Base-by-base conservation (phyloP, 2,329 filamentous ascomycete genomes). In the Aspergillus arachidicola region DNA sequence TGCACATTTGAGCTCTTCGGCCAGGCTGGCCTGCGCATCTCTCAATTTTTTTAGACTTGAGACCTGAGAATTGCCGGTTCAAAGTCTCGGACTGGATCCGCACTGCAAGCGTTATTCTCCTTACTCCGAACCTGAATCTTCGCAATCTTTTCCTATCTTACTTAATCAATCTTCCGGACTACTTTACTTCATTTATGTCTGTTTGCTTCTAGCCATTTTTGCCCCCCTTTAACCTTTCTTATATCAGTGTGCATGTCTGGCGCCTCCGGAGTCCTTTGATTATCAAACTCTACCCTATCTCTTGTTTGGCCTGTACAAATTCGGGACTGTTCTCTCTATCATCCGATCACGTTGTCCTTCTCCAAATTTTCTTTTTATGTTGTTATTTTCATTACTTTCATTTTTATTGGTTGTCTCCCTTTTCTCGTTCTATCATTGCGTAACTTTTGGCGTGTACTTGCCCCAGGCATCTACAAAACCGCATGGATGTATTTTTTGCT, bases 161-260 rank as follows among this genome's bases (percentile, higher is more conserved):
- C 14, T 51, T 59, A 32, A 30, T 51, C n/a, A 4, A 26, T 30
- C 32, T 48, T 23, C 46, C 58, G 38, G 38, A 26, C 38, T 46
- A 6, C 16, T 41, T 41, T 41, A 5, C 26, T 32, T 19, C 26
- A 14, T 62, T 50, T 45, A 54, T 57, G 19, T 46, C 45, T 21
- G 10, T 58, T 43, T 30, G 50, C 55, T 53, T 54, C 48, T 60
- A 38, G 30, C 43, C 36, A 30, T 48, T 36, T 23, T 23, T 4
- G n/a, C 32, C 7, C 32, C 32, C 28, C 21, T 57, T 56, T 63
- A 34, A 53, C 16, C 28, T 9, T 45, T 43, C 46, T 57, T 51
- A 43, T 38, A 23, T 66, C 64, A 63, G 46, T 69, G 60, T 71
- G 72, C 73, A 74, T 75, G 57, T 34, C 61, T 68, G 69, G 70